Evolutionary conservation across 441 rosid genomes (phyloP), one percentile per base, ranked within the genome.

Genomic region (Theobroma grandiflorum): DNA sequence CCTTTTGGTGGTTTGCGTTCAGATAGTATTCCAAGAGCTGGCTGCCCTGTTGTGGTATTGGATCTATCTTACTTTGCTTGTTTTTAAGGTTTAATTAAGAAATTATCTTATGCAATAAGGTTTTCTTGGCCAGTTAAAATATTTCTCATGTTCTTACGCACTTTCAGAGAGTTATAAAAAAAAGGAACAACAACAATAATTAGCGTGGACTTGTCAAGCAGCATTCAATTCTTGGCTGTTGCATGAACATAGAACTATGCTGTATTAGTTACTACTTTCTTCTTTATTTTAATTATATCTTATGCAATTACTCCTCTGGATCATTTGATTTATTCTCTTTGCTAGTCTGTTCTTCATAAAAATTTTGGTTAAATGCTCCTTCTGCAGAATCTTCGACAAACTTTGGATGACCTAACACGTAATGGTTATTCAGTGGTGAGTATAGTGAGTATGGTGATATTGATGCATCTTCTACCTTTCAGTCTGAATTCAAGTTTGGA

Each of bases 1-100:
- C 99, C 99, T 70, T 95, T 95, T 86, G 99, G 99, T 67, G 99
- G 98, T 81, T 83, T 92, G 82, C 97, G 99, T 45, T 85, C 97
- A 6, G 99, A 94, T 77, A 95, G 94, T 78, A 83, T 91, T 82
- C 99, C 99, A 7, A 92, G 90, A 87, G 99, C 99, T 87, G 99
- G 99, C 78, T 97, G 99, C 83, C 99, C 99, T 77, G 88, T 95
- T 26, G 86, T 94, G 99, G 99, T 97, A 94, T 73, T 68, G 4
- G 57, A 63, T 79, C 75, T 74, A 57, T 76, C 76, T 37, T 70
- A 49, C 50, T 59, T 8, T 53, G 47, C 18, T 31, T 42, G 68
- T 9, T 63, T n/a, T 45, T 45, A 1, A 16, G 74, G 57, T 43
- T 69, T 58, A 26, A 37, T 64, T 75, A 78, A 14, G 26, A 58